Evolutionary conservation across 164 flowering plant genomes (phyloP), one percentile per base, ranked within the genome.

Genomic region (Echeveria elegans): DNA sequence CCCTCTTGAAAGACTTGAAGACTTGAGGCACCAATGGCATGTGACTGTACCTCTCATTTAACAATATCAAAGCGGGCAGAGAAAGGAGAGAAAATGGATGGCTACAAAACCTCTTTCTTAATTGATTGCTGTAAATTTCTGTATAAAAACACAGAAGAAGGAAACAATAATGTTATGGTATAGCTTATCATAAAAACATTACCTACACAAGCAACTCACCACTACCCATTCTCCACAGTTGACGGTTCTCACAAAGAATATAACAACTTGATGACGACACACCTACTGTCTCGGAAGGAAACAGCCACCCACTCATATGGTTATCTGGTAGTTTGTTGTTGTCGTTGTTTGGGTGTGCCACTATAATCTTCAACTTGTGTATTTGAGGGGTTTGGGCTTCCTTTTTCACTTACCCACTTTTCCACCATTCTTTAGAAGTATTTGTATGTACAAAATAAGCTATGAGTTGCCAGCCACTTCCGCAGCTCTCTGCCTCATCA

Each of bases 401-500:
- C 52, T 19, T 50, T 50, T n/a, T n/a, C 11, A n/a, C 26, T 26
- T 50, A n/a, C 37, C 37, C 37, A 34, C 18, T 43, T 23, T 5
- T 11, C 29, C 28, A 4, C 26, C 6, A n/a, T 50, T 5, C 56
- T 50, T 50, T 23, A 50, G n/a, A 23, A 19, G 32, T 56, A 56
- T 70, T 62, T 34, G 23, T 72, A 77, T 78, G 66, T 72, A 78
- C 79, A 79, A 52, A 66, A n/a, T 4, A 36, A 63, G 82, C 64
- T 56, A 56, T 12, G 61, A 56, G 71, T 69, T 82, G 37, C 91
- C 86, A 67, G 91, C 89, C 75, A 89, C 95, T 76, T 95, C 99
- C 31, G 97, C 99, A 40, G 96, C 96, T 70, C 99, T 83, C 68
- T 95, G 97, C 73, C 99, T 88, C 99, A 95, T 88, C 99, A 95